These are phyloP conservation scores for Salix exigua DNA, from an alignment of 345 rosid species.

Conservation along the genomic window DNA sequence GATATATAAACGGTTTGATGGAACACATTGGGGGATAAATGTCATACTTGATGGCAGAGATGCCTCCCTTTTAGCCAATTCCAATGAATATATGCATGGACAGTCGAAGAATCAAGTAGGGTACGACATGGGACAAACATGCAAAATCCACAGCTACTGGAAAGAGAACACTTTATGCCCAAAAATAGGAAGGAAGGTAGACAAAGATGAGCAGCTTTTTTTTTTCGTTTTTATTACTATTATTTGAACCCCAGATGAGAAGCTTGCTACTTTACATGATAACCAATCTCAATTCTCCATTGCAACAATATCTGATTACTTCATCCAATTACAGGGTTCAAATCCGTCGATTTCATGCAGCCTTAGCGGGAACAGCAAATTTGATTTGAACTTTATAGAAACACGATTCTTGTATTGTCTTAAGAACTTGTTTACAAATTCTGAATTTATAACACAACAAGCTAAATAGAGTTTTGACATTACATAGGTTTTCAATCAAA, in stretches of 20 bases:
- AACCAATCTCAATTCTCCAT: too few relatives aligned
- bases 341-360: background rate
- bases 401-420: background rate
- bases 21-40: background rate
- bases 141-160: background rate
- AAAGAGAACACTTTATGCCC: background rate
- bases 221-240: background rate
- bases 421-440: background rate
- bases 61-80: background rate
- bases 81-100: background rate
- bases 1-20: background rate
- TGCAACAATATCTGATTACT: too few relatives aligned
- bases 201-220: background rate
- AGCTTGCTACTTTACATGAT: too few relatives aligned
- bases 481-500: background rate
- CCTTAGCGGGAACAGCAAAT: background rate
- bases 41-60: background rate
- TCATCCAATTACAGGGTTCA: too few relatives aligned
- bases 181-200: background rate
- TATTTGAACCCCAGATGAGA: too few relatives aligned
- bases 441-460: background rate
- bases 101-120: constrained; percentile 3
- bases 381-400: background rate
- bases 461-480: background rate
- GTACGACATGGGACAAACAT: background rate